phyloP scores from a whole-genome alignment of 2,329 filamentous ascomycete genomes.

The Cadophora sp. region DNA sequence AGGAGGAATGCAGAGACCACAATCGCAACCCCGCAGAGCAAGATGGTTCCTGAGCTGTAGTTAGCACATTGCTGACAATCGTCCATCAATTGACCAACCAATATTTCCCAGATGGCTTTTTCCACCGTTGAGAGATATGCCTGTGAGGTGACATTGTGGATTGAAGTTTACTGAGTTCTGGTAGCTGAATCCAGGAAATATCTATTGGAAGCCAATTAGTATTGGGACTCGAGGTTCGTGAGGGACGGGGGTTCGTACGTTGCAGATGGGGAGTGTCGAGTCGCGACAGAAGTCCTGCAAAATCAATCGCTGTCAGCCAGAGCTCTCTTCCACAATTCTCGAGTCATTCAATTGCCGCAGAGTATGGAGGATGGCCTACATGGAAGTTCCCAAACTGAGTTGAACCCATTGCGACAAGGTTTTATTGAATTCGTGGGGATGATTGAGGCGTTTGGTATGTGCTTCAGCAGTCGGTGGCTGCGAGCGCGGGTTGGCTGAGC shows the following conservation, averaged over 20 bases:
- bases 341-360: slow-evolving; percentile 24
- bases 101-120: slow-evolving; percentile 76
- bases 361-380: slow-evolving; percentile 46
- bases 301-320: slow-evolving; percentile 29
- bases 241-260: slow-evolving; percentile 63
- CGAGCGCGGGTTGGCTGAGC: slow-evolving; percentile 12
- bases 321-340: not conserved
- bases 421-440: slow-evolving; percentile 8
- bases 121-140: slow-evolving; percentile 71
- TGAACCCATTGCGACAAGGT: slow-evolving; percentile 28
- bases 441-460: slow-evolving; percentile 10
- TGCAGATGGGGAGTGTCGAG: slow-evolving; percentile 83
- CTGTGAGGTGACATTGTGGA: slow-evolving; percentile 75
- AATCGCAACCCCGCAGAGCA: slow-evolving; percentile 82
- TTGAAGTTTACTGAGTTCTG: slow-evolving; percentile 36
- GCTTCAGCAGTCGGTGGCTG: slow-evolving; percentile 15
- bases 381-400: slow-evolving; percentile 64
- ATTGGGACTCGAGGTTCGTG: slow-evolving; percentile 15
- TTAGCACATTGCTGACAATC: slow-evolving; percentile 39
- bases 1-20: slow-evolving; percentile 70
- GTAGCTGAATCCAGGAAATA: slow-evolving; percentile 59
- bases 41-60: slow-evolving; percentile 74
- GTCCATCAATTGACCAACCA: slow-evolving; percentile 59
- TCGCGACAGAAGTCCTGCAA: slow-evolving; percentile 80
- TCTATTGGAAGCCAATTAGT: slow-evolving; percentile 52